Evolutionary conservation across 345 rosid species (phyloP), one percentile per base, ranked within the genome.

Genomic region (Noccaea bulbosa): DNA sequence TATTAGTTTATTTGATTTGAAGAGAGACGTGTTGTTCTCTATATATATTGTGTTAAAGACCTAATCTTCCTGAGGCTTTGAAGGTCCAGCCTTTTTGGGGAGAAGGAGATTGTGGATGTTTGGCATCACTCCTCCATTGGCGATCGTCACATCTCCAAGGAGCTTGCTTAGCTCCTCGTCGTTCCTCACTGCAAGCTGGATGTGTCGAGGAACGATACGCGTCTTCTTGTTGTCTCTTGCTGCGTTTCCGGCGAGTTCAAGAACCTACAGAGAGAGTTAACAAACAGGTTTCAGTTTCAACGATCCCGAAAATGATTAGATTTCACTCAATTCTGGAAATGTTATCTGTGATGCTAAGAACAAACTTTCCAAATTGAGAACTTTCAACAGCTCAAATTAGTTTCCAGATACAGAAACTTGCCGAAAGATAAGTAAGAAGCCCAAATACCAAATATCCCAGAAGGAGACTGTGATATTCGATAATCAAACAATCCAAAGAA

Each of bases 151-250:
- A 46, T 93, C 98, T 17, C 98, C 98, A 0, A 93, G 89, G 12
- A 90, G 92, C 81, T 93, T 93, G 85, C 98, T 90, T n/a, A 93
- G 83, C 60, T 93, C 98, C 77, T 93, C 98, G 3, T 93, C 97
- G 0, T 90, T 93, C 76, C 97, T 87, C 41, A 93, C 97, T 0
- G 97, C 97, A 0, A 90, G 82, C 70, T 90, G 97, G 16, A 93
- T 90, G 77, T 93, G 97, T 24, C 98, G 95, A 2, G 98, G 98
- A 2, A 90, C 98, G 3, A 93, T 87, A 22, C 98, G 71, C 0
- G 97, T 88, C 75, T 93, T 93, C 92, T 90, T 90, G 74, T 93
- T 93, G 80, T 93, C 97, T 35, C 97, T 64, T 5, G 96, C 94
- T 6, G 97, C 97, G 38, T 93, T 88, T 45, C 98, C 97, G 6